These are phyloP conservation scores for Neurospora sp. DNA, from an alignment of 495 filamentous ascomycete genomes.

Conservation along the genomic window DNA sequence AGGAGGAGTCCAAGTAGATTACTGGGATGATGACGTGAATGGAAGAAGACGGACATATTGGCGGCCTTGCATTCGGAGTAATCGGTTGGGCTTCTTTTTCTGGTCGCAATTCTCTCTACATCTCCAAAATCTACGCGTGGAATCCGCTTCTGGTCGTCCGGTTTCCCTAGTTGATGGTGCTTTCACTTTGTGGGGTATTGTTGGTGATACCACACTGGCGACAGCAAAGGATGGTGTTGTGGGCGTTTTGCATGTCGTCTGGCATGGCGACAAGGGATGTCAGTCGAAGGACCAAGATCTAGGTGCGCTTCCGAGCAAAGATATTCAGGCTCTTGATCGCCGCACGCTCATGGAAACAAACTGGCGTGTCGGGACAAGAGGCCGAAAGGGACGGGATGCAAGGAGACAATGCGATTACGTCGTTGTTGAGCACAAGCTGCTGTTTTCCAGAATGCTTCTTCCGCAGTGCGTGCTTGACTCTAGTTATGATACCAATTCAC, in stretches of 20 bases:
- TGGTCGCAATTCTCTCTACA: slow-evolving; percentile 35
- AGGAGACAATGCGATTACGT: slow-evolving; percentile 2
- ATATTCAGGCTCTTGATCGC: not conserved
- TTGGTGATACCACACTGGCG: slow-evolving; percentile 11
- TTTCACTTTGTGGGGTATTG: slow-evolving; percentile 9
- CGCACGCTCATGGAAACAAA: not conserved
- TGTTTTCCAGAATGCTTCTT: not conserved
- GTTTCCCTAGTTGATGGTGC: slow-evolving; percentile 10
- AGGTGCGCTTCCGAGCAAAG: not conserved
- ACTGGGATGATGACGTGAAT: slow-evolving; percentile 22
- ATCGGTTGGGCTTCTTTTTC: slow-evolving; percentile 43
- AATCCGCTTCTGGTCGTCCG: slow-evolving; percentile 11
- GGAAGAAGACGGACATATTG: slow-evolving; percentile 30
- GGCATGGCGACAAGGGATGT: slow-evolving; percentile 8
- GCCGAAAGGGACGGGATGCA: not conserved
- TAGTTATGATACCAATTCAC: not conserved
- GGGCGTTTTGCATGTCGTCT: slow-evolving; percentile 45
- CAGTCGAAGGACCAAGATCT: not conserved
- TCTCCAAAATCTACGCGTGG: slow-evolving; percentile 22
- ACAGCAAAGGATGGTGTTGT: slow-evolving; percentile 18
- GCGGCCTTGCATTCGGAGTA: slow-evolving; percentile 47
- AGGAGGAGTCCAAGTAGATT: slow-evolving; percentile 47
- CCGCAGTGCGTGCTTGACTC: not conserved
- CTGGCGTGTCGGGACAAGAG: not conserved
- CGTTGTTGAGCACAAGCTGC: not conserved